Base-by-base conservation (phyloP, 371 early-diverging fungal genomes). In the Apophysomyces variabilis region DNA sequence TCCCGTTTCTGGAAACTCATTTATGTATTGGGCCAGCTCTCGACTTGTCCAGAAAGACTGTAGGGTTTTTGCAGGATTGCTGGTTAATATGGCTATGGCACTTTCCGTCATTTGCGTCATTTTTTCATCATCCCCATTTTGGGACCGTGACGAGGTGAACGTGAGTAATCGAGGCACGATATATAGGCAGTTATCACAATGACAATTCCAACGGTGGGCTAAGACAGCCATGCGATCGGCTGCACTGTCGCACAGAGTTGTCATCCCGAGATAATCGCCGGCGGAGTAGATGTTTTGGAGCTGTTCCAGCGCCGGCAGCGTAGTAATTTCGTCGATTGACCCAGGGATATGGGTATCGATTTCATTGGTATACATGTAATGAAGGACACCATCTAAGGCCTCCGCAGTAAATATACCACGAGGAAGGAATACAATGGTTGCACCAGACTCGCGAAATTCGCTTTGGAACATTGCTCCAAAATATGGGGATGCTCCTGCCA, bases 391-490 rank as follows among this genome's bases (percentile, higher is more conserved):
- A 21, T 71, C 59, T 3, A 78, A 32, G 1, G 72, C 67, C 5
- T 44, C 44, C 8, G 65, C 56, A 7, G 64, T 68, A 39, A 80
- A 75, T 8, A 76, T 66, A 14, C 66, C 69, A 7, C 62, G 35
- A 14, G 81, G 75, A 18, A 80, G 50, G 6, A 58, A 71, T 1
- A 76, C 68, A 32, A 69, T 66, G 45, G 65, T 63, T 7, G 76
- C 71, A 44, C 64, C 66, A 5, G 78, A 72, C 50, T 80, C 81
- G 1, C 58, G 54, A 61, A 80, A 80, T 12, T 70, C 68, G 18
- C 70, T 65, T 12, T 71, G 68, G 66, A 80, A 80, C 61, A 80
- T 68, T 32, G 78, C 68, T 18, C 66, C 67, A 62, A 80, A 80
- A 60, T 80, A 80, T 37, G 78, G 76, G 3, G 81, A 78, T 3